Conservation (phyloP, 352 stramenopile genomes). For the Saprolegnia parasitica region DNA sequence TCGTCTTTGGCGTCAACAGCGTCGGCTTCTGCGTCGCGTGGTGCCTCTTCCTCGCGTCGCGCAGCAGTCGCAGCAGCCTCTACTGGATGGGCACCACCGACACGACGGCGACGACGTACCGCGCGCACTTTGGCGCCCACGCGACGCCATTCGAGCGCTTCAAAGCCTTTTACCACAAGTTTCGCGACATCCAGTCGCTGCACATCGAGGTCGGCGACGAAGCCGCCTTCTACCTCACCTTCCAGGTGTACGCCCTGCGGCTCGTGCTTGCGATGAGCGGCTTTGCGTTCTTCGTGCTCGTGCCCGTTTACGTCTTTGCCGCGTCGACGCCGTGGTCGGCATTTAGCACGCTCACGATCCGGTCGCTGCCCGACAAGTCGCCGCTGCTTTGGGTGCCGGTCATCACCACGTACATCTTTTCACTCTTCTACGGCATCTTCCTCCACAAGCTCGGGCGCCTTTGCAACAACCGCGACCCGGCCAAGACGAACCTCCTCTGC, state of each 20-base stretch:
- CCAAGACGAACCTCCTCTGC: conserved; percentile 54
- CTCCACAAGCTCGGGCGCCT: conserved; percentile 61
- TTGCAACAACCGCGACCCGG: conserved; percentile 40
- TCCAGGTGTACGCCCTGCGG: conserved; percentile 68
- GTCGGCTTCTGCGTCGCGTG: conserved; percentile 20
- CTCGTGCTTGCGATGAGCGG: conserved; percentile 56
- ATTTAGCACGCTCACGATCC: conserved; percentile 37
- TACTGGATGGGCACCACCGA: conserved; percentile 19
- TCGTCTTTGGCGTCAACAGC: conserved; percentile 25
- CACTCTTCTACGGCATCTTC: conserved; percentile 64
- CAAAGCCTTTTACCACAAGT: conserved; percentile 11
- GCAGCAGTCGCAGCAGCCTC: conserved; percentile 26
- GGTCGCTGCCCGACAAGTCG: conserved; percentile 68
- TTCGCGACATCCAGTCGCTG: conserved; percentile 13
- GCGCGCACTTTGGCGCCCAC: neutral
- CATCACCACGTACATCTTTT: conserved; percentile 69
- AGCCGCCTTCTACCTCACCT: conserved; percentile 80
- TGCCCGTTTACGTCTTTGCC: conserved; percentile 64
- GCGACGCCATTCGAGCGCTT: conserved; percentile 1
- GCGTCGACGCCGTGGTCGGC: conserved; percentile 34
- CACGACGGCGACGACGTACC: conserved; percentile 7
- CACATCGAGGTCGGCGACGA: conserved; percentile 50
- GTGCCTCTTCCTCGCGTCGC: conserved; percentile 6
- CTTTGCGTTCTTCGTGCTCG: conserved; percentile 58
- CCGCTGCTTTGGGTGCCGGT: conserved; percentile 75